Base-by-base conservation (phyloP, 2,329 filamentous ascomycete genomes). In the Chaetomium globosum region DNA sequence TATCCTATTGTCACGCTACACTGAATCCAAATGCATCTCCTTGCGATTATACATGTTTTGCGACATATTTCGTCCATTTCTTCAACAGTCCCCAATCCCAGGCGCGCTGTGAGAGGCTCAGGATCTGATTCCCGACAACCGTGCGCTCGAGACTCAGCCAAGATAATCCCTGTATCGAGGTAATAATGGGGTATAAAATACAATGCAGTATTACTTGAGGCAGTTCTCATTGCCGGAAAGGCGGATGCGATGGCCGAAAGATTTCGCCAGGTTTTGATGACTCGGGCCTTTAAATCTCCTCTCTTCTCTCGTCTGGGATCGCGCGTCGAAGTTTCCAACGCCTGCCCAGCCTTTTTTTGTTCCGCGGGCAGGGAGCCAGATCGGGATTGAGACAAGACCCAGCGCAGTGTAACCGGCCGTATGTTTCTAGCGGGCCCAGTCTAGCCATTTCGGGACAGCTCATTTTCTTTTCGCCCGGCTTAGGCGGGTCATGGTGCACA, bases 401-500 rank as follows among this genome's bases (percentile, higher is more conserved):
- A 30, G 63, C 46, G 36, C 59, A 64, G 60, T 59, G 62, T 65
- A 62, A 58, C 64, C 53, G 61, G 56, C 65, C 51, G 61, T 61
- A 66, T 65, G 65, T 57, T 65, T 59, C 46, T 67, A 67, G 59
- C 63, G 63, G 64, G 64, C 52, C 58, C 65, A 65, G 55, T 68
- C 65, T 71, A 68, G 69, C 61, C 68, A 28, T 61, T 58, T 61
- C 65, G 65, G 68, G 64, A 61, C 64, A 67, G 66, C 69, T 71
- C 70, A 71, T 71, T 71, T 71, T 66, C 69, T 70, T 70, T 64
- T 61, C 31, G 55, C 51, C 57, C 63, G 48, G 63, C 33, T 56
- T 60, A 51, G 61, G 52, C 56, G 52, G 52, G 57, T 31, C 39
- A 19, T 26, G 21, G 46, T 39, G 69, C 69, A 70, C 69, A 65